Conservation (phyloP, 306 rosid genomes). For the Corylus heterophylla region DNA sequence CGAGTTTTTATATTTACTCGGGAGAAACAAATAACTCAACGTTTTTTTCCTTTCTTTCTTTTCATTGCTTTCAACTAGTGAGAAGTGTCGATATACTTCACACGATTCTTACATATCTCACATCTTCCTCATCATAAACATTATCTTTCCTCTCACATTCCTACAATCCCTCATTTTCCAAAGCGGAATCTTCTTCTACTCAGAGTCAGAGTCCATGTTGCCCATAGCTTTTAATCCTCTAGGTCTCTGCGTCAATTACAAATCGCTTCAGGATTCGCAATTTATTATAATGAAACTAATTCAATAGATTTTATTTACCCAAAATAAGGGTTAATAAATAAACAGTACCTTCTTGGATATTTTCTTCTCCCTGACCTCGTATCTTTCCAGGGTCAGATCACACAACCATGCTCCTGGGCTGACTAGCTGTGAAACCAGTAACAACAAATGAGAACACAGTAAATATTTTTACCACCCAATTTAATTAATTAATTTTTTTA, state of each 20-base stretch:
- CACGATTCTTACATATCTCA: conserved; percentile 38
- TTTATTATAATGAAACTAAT: neutral
- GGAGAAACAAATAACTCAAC: neutral
- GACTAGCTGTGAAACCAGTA: conserved; percentile 48
- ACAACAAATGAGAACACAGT: conserved; percentile 9
- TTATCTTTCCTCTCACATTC: conserved; percentile 16
- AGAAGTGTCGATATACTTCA: conserved; percentile 24
- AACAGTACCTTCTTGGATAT: conserved; percentile 66
- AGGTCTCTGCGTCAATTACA: conserved; percentile 65
- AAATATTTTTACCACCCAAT: neutral
- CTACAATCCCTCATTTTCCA: conserved; percentile 5
- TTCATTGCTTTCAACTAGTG: conserved; percentile 22
- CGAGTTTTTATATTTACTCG: too few species aligned
- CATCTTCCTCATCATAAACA: conserved; percentile 24
- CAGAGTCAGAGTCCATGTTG: conserved; percentile 80
- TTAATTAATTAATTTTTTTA: neutral
- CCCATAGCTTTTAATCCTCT: conserved; percentile 96
- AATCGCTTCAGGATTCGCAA: neutral
- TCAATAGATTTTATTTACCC: neutral
- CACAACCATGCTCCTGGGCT: conserved; percentile 89
- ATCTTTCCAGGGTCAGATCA: conserved; percentile 81
- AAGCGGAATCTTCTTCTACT: conserved; percentile 34
- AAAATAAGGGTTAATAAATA: too few species aligned
- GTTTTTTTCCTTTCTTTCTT: conserved; percentile 11
- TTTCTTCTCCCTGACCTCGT: conserved; percentile 95